Evolutionary conservation across 176 grass and related monocot genomes (phyloP).

Genomic region (Tillandsia fasciculata): DNA sequence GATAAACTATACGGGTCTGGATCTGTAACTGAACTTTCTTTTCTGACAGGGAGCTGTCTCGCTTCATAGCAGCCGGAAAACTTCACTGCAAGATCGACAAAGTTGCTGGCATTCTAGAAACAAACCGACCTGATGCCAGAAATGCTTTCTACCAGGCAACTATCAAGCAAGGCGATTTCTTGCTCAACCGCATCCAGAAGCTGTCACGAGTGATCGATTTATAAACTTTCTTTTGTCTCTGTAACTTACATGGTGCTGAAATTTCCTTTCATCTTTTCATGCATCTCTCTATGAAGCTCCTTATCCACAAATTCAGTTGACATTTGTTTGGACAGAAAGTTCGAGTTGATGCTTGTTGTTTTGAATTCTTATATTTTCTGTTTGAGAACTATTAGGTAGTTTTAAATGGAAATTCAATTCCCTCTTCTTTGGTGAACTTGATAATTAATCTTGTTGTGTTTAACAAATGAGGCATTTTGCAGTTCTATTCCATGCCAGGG

Average conservation of each 20-base stretch:
- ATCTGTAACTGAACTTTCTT: not conserved
- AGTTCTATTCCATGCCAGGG: no score
- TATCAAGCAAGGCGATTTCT: constrained; percentile 96
- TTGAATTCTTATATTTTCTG: no score
- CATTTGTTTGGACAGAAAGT: no score
- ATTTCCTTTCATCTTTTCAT: not conserved
- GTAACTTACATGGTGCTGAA: not conserved
- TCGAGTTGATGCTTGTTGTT: no score
- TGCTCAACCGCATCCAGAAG: constrained; percentile 94
- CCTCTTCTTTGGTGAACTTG: no score
- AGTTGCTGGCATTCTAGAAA: constrained; percentile 85
- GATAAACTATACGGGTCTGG: no score
- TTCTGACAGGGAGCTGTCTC: constrained; percentile 59
- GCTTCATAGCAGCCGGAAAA: constrained; percentile 91
- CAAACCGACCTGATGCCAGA: constrained; percentile 80
- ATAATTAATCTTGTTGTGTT: no score
- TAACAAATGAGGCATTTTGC: no score
- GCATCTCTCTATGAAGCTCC: not conserved
- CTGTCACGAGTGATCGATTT: constrained; percentile 87
- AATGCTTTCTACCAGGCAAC: constrained; percentile 95
- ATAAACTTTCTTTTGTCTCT: constrained; percentile 18
- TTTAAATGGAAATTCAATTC: no score
- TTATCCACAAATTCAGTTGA: not conserved
- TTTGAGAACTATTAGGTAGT: no score
- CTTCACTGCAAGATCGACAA: constrained; percentile 99